Conservation (phyloP, 345 rosid genomes). For the Kandelia obovata region DNA sequence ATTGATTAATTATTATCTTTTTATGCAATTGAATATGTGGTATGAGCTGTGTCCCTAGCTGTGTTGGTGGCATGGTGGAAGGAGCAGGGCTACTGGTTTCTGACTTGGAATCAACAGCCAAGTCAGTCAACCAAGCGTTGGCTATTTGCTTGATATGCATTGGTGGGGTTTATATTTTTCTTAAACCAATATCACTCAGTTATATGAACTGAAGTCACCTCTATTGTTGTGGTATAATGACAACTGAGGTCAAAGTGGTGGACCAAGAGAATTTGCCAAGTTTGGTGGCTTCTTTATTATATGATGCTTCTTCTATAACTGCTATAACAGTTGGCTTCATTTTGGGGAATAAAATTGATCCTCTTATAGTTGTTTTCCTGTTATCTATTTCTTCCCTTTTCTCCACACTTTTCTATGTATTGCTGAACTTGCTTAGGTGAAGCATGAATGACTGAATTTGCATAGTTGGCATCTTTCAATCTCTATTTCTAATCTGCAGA, state of each 20-base stretch:
- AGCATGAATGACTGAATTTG: not conserved
- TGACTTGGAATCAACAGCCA: too few relatives aligned
- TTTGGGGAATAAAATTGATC: not conserved
- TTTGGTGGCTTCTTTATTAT: not conserved
- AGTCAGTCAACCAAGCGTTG: too few relatives aligned
- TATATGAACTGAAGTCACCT: too few relatives aligned
- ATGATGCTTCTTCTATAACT: not conserved
- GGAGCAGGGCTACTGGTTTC: too few relatives aligned
- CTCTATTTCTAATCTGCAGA: constrained; percentile 36
- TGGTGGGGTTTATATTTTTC: not conserved
- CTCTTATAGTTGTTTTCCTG: not conserved
- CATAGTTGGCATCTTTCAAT: not conserved
- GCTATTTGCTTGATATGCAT: not conserved
- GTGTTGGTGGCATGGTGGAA: too few relatives aligned
- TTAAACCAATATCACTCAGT: too few relatives aligned
- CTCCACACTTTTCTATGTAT: too few relatives aligned
- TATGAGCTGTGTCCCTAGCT: too few relatives aligned
- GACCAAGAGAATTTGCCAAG: too few relatives aligned
- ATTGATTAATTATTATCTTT: too few relatives aligned
- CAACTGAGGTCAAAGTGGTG: not conserved
- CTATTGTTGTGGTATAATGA: not conserved
- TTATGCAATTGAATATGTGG: too few relatives aligned
- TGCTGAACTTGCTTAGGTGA: too few relatives aligned
- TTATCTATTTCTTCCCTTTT: not conserved
- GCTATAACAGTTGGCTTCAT: not conserved